Conservation (phyloP, 2,329 filamentous ascomycete species). For the Thielaviopsis euricoi region DNA sequence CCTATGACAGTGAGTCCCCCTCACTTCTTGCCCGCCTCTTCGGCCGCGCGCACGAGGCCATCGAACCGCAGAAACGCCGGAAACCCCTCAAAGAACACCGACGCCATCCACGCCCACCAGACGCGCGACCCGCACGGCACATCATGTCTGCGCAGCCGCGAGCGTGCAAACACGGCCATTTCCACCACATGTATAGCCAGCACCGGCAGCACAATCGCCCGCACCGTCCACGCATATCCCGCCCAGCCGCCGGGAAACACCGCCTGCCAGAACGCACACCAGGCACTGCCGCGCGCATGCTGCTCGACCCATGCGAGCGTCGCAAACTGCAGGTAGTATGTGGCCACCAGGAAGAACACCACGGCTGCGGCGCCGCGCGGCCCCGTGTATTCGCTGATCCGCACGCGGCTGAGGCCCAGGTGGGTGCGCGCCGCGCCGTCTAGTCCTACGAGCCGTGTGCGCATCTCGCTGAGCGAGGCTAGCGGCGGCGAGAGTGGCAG, state of each 20-base stretch:
- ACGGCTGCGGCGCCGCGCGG: slow-evolving; percentile 19
- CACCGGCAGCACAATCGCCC: slow-evolving; percentile 40
- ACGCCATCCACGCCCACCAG: slow-evolving; percentile 39
- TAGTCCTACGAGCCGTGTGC: slow-evolving; percentile 58
- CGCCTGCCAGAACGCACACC: slow-evolving; percentile 32
- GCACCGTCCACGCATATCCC: slow-evolving; percentile 42
- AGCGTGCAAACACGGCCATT: slow-evolving; percentile 33
- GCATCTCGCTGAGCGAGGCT: slow-evolving; percentile 47
- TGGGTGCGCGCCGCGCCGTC: slow-evolving; percentile 35
- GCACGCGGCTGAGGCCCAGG: slow-evolving; percentile 39
- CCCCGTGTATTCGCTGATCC: slow-evolving; percentile 24
- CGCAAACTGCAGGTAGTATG: slow-evolving; percentile 26
- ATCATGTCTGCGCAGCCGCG: slow-evolving; percentile 29
- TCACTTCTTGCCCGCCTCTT: slow-evolving; percentile 26
- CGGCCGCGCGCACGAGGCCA: slow-evolving; percentile 24
- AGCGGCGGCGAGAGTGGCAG: slow-evolving; percentile 58
- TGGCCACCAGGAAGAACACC: slow-evolving; percentile 34
- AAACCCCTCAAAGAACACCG: slow-evolving; percentile 37
- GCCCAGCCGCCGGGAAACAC: slow-evolving; percentile 38
- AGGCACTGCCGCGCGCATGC: slow-evolving; percentile 33
- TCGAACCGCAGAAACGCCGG: slow-evolving; percentile 31
- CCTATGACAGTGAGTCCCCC: no score
- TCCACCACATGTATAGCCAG: slow-evolving; percentile 51
- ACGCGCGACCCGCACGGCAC: slow-evolving; percentile 27
- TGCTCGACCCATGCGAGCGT: background rate